Evolutionary conservation across 2,329 filamentous ascomycete genomes (phyloP).

Genomic region (Clarireedia homoeocarpa): DNA sequence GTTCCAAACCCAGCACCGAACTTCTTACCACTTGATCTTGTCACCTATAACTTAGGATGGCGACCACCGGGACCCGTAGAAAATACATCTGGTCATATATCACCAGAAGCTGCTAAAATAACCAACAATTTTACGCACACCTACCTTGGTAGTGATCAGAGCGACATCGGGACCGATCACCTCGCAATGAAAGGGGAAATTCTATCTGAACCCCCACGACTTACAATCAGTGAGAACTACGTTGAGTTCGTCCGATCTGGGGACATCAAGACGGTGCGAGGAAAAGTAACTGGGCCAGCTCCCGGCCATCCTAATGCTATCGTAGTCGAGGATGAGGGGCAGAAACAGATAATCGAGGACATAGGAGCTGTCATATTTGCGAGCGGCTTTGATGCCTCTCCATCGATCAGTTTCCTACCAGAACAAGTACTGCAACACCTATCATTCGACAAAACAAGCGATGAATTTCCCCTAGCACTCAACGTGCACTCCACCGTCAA

Average conservation of each 20-base stretch:
- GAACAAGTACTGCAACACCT: conserved; percentile 46
- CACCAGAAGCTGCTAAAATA: conserved; percentile 45
- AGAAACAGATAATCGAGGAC: conserved; percentile 37
- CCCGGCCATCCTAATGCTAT: not conserved
- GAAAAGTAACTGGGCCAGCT: conserved; percentile 13
- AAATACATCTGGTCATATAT: conserved; percentile 58
- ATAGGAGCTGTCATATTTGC: conserved; percentile 64
- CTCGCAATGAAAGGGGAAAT: conserved; percentile 24
- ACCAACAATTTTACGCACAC: conserved; percentile 44
- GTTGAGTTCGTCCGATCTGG: conserved; percentile 64
- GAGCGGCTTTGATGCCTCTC: conserved; percentile 63
- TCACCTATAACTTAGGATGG: conserved; percentile 60
- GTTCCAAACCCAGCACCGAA: conserved; percentile 39
- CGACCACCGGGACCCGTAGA: conserved; percentile 49
- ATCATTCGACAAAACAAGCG: conserved; percentile 41
- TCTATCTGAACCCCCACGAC: conserved; percentile 47
- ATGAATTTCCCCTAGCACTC: conserved; percentile 53
- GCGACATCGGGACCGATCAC: conserved; percentile 33
- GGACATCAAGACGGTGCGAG: conserved; percentile 38
- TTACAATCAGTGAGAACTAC: conserved; percentile 67
- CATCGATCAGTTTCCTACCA: conserved; percentile 58
- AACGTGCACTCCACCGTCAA: conserved; percentile 60
- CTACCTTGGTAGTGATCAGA: conserved; percentile 47
- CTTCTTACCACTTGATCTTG: conserved; percentile 67
- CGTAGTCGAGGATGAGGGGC: conserved; percentile 28